Percentiles rank a stretch among this genome's conserved stretches.
These are phyloP conservation scores for Hirschfeldia incana DNA, from an alignment of 345 rosid genomes.

Conservation along the genomic window DNA sequence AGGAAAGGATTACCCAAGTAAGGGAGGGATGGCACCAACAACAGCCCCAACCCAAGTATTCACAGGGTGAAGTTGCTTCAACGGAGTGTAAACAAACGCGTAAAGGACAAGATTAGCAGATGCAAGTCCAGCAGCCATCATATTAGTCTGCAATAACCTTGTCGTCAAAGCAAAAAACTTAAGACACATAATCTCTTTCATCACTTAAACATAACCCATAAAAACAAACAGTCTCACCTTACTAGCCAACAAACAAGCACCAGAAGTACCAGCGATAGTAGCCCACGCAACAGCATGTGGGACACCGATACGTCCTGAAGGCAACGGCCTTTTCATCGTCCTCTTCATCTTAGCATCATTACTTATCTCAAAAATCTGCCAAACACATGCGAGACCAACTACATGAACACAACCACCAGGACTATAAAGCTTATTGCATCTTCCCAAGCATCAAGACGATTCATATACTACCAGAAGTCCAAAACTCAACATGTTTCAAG, in stretches of 20 bases:
- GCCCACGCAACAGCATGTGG: constrained; percentile 86
- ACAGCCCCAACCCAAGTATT: constrained; percentile 99
- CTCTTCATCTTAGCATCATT: constrained; percentile 96
- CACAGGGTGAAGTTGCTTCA: constrained; percentile 96
- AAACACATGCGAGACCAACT: not conserved
- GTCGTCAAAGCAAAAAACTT: constrained; percentile 46
- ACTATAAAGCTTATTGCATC: not conserved
- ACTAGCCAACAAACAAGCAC: constrained; percentile 73
- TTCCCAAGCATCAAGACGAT: too few relatives aligned
- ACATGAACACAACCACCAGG: not conserved
- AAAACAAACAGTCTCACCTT: constrained; percentile 56
- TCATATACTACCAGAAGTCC: too few relatives aligned
- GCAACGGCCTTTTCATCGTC: constrained; percentile 81
- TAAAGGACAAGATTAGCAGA: constrained; percentile 76
- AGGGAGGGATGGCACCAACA: constrained; percentile 98
- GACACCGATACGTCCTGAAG: constrained; percentile 71
- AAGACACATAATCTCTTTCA: constrained; percentile 33
- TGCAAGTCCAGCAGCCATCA: constrained; percentile 86
- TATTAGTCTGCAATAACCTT: constrained; percentile 92
- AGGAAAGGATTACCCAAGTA: constrained; percentile 72
- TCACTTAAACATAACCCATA: too few relatives aligned
- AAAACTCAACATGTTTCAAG: too few relatives aligned
- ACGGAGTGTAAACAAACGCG: constrained; percentile 77
- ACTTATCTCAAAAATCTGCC: constrained; percentile 81
- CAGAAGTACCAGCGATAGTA: constrained; percentile 66